Evolutionary conservation across 2,329 filamentous ascomycete genomes (phyloP), one percentile per base, ranked within the genome.

Genomic region (Colletotrichum viniferum): DNA sequence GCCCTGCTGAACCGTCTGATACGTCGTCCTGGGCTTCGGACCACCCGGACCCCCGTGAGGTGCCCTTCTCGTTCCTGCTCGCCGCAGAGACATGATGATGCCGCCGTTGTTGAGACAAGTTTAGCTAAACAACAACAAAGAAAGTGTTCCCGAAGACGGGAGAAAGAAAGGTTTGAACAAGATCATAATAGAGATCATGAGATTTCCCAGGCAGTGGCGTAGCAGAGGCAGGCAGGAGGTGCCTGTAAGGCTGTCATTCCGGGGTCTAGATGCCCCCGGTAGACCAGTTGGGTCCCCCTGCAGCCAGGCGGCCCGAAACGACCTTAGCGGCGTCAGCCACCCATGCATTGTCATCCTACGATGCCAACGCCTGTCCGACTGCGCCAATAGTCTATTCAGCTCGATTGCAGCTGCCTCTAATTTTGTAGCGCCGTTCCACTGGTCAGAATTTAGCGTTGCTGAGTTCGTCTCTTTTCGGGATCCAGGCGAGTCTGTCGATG

Each of bases 1-100:
- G 7, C 83, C 85, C 76, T 86, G 85, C 38, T 84, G 81, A 12
- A 84, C 83, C 34, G 81, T 79, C 55, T 81, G 83, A 48, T 84
- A 83, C 4, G 81, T 81, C 32, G 83, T 84, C 74, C 81, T 84
- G n/a, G 63, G 76, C 68, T 75, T 81, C 26, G 76, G 67, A 7
- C 67, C 73, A 9, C 68, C 69, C 24, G 74, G 48, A n/a, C 68
- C 32, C 36, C 78, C 62, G 58, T 74, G 60, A 43, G 74, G 74
- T 38, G 66, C 71, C 65, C 71, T 69, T 61, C 71, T 62, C 69
- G 77, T 69, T 75, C 73, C 74, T 38, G 68, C 38, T 36, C 62
- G 32, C 10, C 58, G 61, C 68, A 76, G 55, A 74, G 74, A 76
- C 74, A 76, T 76, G 69, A 52, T 76, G 64, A 6, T 61, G 32